Evolutionary conservation across 495 filamentous ascomycete species (phyloP).

Genomic region (Aspergillus indologenus): DNA sequence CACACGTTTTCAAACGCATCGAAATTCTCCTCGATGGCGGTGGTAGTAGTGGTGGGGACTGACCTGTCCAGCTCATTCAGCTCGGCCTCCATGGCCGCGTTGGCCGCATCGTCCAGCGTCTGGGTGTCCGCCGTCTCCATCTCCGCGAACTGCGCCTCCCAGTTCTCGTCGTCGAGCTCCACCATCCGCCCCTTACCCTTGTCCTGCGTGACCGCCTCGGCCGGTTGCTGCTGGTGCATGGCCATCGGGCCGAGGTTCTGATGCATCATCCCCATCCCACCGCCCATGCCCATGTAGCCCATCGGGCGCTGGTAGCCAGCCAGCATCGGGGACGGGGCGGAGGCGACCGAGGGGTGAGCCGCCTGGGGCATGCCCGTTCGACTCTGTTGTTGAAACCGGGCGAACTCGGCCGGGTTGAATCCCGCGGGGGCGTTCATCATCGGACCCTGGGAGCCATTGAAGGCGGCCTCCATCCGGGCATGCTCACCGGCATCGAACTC

Average conservation of each 20-base stretch:
- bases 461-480: conserved; percentile 76
- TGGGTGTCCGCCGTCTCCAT: conserved; percentile 70
- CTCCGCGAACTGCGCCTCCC: conserved; percentile 93
- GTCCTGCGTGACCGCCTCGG: conserved; percentile 47
- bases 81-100: conserved; percentile 79
- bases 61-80: conserved; percentile 87
- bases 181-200: conserved; percentile 92
- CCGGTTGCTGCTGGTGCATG: conserved; percentile 52
- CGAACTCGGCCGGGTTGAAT: conserved; percentile 83
- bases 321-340: conserved; percentile 45
- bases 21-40: conserved; percentile 47
- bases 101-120: conserved; percentile 64
- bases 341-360: conserved; percentile 50
- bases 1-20: conserved; percentile 89
- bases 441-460: conserved; percentile 52
- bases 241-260: conserved; percentile 32
- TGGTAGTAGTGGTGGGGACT: conserved; percentile 51
- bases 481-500: conserved; percentile 69
- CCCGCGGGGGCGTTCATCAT: conserved; percentile 49
- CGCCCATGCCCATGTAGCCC: conserved; percentile 34
- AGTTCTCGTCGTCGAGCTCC: conserved; percentile 88
- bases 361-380: conserved; percentile 53
- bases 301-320: conserved; percentile 59
- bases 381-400: conserved; percentile 74
- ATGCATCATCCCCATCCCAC: conserved; percentile 44